Evolutionary conservation across 1,139 yeast genomes (phyloP).

Genomic region (Suhomyces terraborum): DNA sequence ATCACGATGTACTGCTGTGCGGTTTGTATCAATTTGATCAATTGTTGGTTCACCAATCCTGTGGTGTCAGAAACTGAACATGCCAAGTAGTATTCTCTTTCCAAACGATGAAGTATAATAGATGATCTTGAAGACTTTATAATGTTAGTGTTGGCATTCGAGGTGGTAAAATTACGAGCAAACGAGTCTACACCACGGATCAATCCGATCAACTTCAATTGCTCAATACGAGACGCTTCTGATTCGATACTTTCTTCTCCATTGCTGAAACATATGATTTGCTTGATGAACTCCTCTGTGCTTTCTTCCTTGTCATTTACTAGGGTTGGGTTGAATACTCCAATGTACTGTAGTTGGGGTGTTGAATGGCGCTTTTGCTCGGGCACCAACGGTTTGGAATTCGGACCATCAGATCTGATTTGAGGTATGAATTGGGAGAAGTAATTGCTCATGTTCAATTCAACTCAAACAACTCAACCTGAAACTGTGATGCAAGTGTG

Average conservation of each 20-base stretch:
- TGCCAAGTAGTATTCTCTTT: constrained; percentile 30
- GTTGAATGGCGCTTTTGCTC: constrained; percentile 4
- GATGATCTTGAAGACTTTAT: constrained; percentile 33
- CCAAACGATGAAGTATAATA: constrained; percentile 31
- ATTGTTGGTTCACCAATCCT: constrained; percentile 31
- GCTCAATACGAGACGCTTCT: constrained; percentile 22
- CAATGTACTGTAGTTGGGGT: constrained; percentile 17
- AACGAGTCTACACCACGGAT: constrained; percentile 41
- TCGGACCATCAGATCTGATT: constrained; percentile 8
- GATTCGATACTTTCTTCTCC: constrained; percentile 12
- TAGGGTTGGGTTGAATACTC: constrained; percentile 16
- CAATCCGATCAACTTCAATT: constrained; percentile 38
- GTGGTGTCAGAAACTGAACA: constrained; percentile 28
- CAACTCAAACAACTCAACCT: no score
- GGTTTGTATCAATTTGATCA: constrained; percentile 25
- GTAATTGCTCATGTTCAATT: constrained; percentile 17
- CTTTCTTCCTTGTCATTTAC: constrained; percentile 24
- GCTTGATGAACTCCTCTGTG: constrained; percentile 32
- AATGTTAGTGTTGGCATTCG: constrained; percentile 19
- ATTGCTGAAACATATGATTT: constrained; percentile 33
- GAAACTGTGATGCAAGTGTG: no score
- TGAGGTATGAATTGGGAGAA: constrained; percentile 20
- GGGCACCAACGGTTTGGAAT: not conserved
- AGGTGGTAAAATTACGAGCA: constrained; percentile 22
- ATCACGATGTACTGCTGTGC: constrained; percentile 32